Evolutionary conservation across 2,329 filamentous ascomycete genomes (phyloP).

Genomic region (Fusarium sp.): DNA sequence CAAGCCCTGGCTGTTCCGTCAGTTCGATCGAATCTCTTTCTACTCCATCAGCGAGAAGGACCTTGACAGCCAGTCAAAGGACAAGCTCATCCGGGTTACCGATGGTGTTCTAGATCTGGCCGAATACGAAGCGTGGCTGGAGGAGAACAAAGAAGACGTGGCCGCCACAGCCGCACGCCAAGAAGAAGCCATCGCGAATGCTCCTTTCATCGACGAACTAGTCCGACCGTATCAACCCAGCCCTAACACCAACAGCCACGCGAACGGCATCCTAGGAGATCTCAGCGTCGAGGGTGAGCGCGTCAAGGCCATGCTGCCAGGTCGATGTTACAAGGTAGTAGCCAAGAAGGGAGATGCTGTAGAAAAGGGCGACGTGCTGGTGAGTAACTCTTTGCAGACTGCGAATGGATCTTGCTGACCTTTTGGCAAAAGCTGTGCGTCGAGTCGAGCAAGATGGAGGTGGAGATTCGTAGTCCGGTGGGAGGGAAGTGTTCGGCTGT

Average conservation of each 20-base stretch:
- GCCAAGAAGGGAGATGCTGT: conserved; percentile 43
- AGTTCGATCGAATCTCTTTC: conserved; percentile 51
- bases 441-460: conserved; percentile 54
- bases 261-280: background rate
- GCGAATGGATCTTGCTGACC: background rate
- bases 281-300: conserved; percentile 36
- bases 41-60: conserved; percentile 45
- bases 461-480: conserved; percentile 48
- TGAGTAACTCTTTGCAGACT: conserved; percentile 18
- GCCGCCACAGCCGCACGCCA: conserved; percentile 32
- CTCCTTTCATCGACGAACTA: conserved; percentile 47
- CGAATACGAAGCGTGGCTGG: conserved; percentile 49
- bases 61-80: conserved; percentile 38
- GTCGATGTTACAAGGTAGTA: conserved; percentile 49
- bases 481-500: conserved; percentile 43
- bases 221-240: conserved; percentile 40
- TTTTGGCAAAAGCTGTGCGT: conserved; percentile 42
- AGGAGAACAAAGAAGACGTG: conserved; percentile 44
- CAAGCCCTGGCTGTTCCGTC: conserved; percentile 46
- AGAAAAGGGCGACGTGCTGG: conserved; percentile 45
- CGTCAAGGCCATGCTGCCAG: conserved; percentile 48
- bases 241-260: background rate
- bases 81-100: conserved; percentile 42
- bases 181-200: conserved; percentile 41
- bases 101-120: conserved; percentile 46